These are phyloP conservation scores for Plectranthus barbatus DNA, from an alignment of 257 asterid species.

Conservation along the genomic window DNA sequence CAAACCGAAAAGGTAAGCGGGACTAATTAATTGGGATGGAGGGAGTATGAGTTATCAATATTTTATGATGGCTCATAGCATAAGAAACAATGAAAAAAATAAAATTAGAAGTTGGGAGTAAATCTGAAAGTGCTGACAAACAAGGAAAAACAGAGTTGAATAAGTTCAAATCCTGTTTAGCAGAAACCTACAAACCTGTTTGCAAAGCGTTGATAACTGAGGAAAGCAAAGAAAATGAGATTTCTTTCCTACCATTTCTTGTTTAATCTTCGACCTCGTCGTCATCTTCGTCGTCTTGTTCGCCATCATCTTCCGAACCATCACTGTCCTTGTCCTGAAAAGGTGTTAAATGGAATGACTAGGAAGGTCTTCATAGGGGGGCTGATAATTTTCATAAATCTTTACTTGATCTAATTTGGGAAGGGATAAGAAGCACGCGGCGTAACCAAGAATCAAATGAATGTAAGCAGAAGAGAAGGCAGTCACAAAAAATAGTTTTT, in stretches of 20 bases:
- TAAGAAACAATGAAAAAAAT: not conserved
- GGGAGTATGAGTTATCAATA: no score
- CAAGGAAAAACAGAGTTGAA: slow-evolving; percentile 1
- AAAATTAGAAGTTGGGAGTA: not conserved
- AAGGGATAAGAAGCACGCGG: not conserved
- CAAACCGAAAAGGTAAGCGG: no score
- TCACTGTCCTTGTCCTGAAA: slow-evolving; percentile 57
- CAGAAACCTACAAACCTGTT: slow-evolving; percentile 23
- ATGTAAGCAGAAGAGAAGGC: not conserved
- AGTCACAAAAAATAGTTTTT: no score
- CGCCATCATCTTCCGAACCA: slow-evolving; percentile 50
- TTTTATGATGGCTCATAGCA: no score
- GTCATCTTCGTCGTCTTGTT: slow-evolving; percentile 34
- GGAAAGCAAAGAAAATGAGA: slow-evolving; percentile 7
- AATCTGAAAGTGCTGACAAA: not conserved
- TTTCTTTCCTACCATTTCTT: not conserved
- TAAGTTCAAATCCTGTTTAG: not conserved
- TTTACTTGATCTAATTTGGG: not conserved
- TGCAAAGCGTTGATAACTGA: not conserved
- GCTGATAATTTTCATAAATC: no score
- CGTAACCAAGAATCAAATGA: not conserved
- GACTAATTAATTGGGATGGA: no score
- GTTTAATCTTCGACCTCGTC: slow-evolving; percentile 34
- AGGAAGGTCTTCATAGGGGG: not conserved
- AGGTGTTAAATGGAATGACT: not conserved